Evolutionary conservation across 805 yeast species (phyloP), one percentile per base, ranked within the genome.

Genomic region (Yarrowia sp.): DNA sequence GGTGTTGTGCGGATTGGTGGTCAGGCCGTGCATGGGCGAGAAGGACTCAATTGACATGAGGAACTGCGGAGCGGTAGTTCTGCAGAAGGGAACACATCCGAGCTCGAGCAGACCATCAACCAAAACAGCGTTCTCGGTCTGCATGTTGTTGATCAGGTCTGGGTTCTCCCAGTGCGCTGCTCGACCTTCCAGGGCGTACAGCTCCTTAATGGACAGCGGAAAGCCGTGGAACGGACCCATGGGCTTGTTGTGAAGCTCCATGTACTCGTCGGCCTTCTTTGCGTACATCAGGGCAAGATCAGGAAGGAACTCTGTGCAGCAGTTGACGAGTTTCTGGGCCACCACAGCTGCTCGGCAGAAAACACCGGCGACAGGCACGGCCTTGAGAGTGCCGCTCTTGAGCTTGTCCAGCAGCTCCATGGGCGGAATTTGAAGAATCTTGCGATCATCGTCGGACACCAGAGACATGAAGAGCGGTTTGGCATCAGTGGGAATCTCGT

Each of bases 201-300:
- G 76, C 64, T 81, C 85, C 68, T 85, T 85, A 61, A 85, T 74
- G 0, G 87, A 83, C 31, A 85, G 73, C 2, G 90, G 90, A 29
- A 85, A 72, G 1, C 90, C 90, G 66, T 85, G 89, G 49, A 85
- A 76, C 1, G 87, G 85, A 27, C 89, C 89, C 33, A 81, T 68
- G 1, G 78, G 71, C 65, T 80, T 77, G 14, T 85, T 86, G 41
- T 78, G 72, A 42, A 76, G 66, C 60, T 69, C 71, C 62, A 66
- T 81, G 68, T 80, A 78, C 22, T 76, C 80, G 68, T 86, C 92
- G 64, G 84, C 74, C 59, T 70, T 75, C 66, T 78, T 71, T 7
- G 90, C 90, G 62, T 78, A 76, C 62, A 74, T 75, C 61, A 85
- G 73, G 13, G 89, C 91, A 63, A 82, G 81, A 9, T 82, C 83